A percentile compares a stretch with the other conserved stretches of the same genome.
These are phyloP conservation scores for Geranomyces variabilis DNA, from an alignment of 192 early-diverging fungal species.

Conservation along the genomic window DNA sequence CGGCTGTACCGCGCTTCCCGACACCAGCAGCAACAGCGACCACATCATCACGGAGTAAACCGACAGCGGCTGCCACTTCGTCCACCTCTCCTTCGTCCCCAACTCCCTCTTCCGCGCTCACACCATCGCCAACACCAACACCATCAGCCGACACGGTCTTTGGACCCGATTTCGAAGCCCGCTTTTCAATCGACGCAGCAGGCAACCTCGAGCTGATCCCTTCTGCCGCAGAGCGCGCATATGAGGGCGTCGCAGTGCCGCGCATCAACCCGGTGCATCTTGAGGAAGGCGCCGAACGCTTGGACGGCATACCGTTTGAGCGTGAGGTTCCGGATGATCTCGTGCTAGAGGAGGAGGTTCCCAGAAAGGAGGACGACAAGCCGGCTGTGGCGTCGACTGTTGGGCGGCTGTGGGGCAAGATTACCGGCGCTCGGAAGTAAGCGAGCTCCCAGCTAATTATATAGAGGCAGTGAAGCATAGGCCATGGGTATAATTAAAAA, in stretches of 20 bases:
- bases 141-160: not conserved
- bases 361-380: too few relatives aligned
- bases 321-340: too few relatives aligned
- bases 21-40: too few relatives aligned
- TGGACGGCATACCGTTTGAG: not conserved
- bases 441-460: too few relatives aligned
- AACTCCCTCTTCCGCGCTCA: not conserved
- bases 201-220: conserved; percentile 4
- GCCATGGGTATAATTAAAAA: too few relatives aligned
- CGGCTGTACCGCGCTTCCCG: not conserved
- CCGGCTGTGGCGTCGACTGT: too few relatives aligned
- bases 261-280: conserved; percentile 9
- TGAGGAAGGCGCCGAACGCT: not conserved
- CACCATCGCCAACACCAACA: not conserved
- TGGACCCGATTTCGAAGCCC: conserved; percentile 2
- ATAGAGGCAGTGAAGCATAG: too few relatives aligned
- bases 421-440: too few relatives aligned
- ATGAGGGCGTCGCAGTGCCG: conserved; percentile 15
- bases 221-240: conserved; percentile 31
- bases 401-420: too few relatives aligned
- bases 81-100: not conserved
- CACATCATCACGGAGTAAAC: too few relatives aligned
- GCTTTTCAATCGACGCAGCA: conserved; percentile 9
- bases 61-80: not conserved
- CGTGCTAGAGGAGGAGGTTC: too few relatives aligned